Conservation (phyloP, 257 asterid species). For the Solanum rostratum region DNA sequence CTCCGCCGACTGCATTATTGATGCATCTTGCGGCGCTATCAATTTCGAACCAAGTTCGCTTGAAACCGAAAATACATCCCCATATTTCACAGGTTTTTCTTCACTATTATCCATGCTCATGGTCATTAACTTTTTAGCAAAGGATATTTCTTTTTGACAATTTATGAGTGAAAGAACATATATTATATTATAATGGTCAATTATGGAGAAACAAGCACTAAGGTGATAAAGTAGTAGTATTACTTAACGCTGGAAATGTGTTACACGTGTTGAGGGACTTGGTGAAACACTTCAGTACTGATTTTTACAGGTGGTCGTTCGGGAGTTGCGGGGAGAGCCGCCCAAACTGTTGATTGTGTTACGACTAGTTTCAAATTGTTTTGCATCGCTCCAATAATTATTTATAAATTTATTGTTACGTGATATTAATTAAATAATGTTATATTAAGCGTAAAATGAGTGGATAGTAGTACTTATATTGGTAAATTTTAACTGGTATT, state of each 20-base stretch:
- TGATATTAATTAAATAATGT: too few species aligned
- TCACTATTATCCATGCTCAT: background rate
- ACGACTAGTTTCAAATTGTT: too few species aligned
- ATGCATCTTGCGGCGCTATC: conserved; percentile 60
- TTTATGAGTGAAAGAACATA: too few species aligned
- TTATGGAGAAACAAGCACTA: background rate
- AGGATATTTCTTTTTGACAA: background rate
- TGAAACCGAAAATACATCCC: conserved; percentile 53
- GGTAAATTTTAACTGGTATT: too few species aligned
- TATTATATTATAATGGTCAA: too few species aligned
- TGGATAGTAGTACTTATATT: too few species aligned
- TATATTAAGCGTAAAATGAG: too few species aligned
- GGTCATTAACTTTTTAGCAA: background rate
- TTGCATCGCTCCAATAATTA: too few species aligned
- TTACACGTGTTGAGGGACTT: background rate
- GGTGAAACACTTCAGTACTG: background rate
- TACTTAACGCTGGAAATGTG: background rate
- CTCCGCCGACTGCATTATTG: conserved; percentile 55
- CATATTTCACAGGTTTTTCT: conserved; percentile 29
- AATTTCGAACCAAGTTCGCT: conserved; percentile 42
- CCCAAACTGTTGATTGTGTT: background rate
- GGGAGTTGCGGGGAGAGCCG: background rate
- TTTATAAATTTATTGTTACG: too few species aligned
- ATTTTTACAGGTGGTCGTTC: background rate
- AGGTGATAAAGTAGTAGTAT: background rate